A percentile compares a stretch with the other conserved stretches of the same genome.
Conservation (phyloP, 169 alveolate species). For the Blepharisma undulans region DNA sequence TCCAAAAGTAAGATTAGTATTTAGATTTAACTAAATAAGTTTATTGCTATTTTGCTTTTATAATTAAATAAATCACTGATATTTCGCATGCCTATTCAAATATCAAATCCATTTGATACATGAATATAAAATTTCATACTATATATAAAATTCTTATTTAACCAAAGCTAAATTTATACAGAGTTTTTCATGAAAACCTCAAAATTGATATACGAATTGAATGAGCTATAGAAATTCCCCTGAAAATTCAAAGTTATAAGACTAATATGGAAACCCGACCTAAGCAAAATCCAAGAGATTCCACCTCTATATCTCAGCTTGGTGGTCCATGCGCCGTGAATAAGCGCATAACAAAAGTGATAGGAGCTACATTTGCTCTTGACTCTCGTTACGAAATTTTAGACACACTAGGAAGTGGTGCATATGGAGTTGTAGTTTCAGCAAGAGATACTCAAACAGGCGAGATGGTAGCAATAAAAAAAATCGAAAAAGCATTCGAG, state of each 20-base stretch:
- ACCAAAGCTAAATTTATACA: no score
- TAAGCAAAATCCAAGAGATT: neutral
- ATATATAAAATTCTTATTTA: no score
- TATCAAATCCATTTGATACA: no score
- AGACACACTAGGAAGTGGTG: slow-evolving; percentile 63
- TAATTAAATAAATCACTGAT: no score
- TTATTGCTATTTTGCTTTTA: no score
- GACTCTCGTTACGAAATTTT: slow-evolving; percentile 28
- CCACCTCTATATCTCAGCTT: neutral
- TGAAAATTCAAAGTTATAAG: neutral
- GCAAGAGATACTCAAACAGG: slow-evolving; percentile 72
- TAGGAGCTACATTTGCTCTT: slow-evolving; percentile 21
- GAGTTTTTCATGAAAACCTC: no score
- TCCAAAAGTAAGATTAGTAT: no score
- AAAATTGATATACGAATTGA: no score
- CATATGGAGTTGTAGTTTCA: slow-evolving; percentile 83
- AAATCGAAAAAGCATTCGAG: slow-evolving; percentile 84
- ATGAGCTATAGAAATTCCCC: neutral
- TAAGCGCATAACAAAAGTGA: neutral
- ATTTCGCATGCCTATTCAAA: no score
- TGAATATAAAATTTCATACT: no score
- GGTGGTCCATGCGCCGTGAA: slow-evolving; percentile 15
- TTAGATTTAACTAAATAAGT: no score
- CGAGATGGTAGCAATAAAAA: slow-evolving; percentile 80
- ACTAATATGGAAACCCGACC: neutral